Evolutionary conservation across 2,329 filamentous ascomycete species (phyloP), one percentile per base, ranked within the genome.

Genomic region (Trichoderma polysporum): DNA sequence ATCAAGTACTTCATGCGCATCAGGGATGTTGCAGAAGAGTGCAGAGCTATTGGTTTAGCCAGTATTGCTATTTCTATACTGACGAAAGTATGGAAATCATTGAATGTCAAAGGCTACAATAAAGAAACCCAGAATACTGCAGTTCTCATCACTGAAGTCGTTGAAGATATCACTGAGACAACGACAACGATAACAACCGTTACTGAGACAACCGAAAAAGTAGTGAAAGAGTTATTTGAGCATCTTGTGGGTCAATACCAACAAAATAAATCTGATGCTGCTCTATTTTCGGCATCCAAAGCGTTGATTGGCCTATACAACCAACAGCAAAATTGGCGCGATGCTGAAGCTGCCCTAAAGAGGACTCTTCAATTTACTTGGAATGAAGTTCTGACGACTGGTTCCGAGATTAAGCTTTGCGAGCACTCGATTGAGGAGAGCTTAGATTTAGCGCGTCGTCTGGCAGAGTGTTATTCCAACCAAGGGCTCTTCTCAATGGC

Each of bases 11-110:
- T 79, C n/a, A 67, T 79, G 37, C 76, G 74, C 60, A 74, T 80
- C 52, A 73, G 73, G 47, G 75, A 80, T 54, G 73, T 81, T 4
- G 78, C 76, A 22, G 68, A 73, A 0, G 65, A 77, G 2, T 78
- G 78, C 69, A 72, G 71, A 61, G 65, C 70, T 0, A 76, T 78
- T 33, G 78, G 79, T 0, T 71, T 79, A n/a, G 61, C 76, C 5
- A 72, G 67, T 25, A 71, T 80, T 1, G 75, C 78, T 9, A 71
- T 77, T 17, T 71, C 71, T 3, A 76, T 81, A 50, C 70, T 81
- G 45, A 76, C 71, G 63, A 78, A 76, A 64, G 78, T 79, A 1
- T 79, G 77, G 78, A 71, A 71, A 1, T 81, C 77, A 74, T 79
- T 79, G 70, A 79, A 79, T 22, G 76, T 77, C 47, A 75, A 73